Base-by-base conservation (phyloP, 2,329 filamentous ascomycete genomes). In the Chaetomium olivaceum region DNA sequence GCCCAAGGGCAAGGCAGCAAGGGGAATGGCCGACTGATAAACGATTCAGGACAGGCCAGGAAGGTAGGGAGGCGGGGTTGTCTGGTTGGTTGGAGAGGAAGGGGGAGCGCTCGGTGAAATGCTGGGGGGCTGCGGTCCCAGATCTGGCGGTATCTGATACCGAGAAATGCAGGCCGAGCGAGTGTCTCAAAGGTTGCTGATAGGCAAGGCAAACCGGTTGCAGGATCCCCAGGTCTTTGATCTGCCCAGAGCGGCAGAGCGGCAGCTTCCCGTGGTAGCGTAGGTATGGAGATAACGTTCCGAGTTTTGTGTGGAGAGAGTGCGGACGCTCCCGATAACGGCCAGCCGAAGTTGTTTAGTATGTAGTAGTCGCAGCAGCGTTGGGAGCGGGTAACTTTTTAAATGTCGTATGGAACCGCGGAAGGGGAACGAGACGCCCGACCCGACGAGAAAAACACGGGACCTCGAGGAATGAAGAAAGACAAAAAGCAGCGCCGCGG, bases 141-240 rank as follows among this genome's bases (percentile, higher is more conserved):
- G 63, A 68, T 69, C 63, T 64, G 69, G 66, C 64, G 65, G 70
- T 69, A 71, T 71, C 69, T 72, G 71, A 71, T 69, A 71, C 67
- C 67, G 52, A 36, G 54, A 64, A 19, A 70, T 69, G 67, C 66
- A 69, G 61, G 25, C 51, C 55, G 43, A 57, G 33, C 39, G 12
- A 43, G 16, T 19, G 39, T 43, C 56, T 33, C 6, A 25, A 25
- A 50, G 64, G 59, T 61, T 50, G 65, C 59, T 69, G 70, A 71
- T 72, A 70, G 69, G 66, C 61, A 67, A 67, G 68, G 61, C 58
- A 59, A 60, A 33, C 61, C 55, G 61, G 57, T 63, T 59, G 64
- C 66, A 51, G 65, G 67, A 70, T 67, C 68, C 63, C 64, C 56
- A 68, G 58, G 57, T 64, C 51, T 43, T 19, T 58, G 67, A 67